Evolutionary conservation across 768 basidiomycete species (phyloP).

Genomic region (Termitomyces heimii): DNA sequence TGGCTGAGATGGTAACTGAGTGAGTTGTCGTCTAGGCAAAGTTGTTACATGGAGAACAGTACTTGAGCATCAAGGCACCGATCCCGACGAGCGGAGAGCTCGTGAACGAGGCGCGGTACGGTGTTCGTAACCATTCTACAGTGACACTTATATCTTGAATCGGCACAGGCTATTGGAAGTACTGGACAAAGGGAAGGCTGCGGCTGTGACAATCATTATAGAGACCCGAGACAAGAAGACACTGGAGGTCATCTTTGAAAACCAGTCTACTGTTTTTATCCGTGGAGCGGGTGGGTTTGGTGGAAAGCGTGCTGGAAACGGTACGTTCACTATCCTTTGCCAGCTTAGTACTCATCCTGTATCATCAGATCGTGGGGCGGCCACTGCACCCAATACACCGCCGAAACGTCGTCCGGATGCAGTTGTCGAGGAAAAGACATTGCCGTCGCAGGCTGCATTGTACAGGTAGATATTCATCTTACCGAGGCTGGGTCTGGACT

Average conservation of each 20-base stretch:
- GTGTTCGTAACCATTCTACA: slow-evolving; percentile 3
- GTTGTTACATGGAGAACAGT: slow-evolving; percentile 97
- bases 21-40: slow-evolving; percentile 56
- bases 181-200: slow-evolving; percentile 90
- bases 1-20: not conserved
- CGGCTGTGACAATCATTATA: slow-evolving; percentile 74
- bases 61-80: slow-evolving; percentile 77
- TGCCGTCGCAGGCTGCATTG: slow-evolving; percentile 75
- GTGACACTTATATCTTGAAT: not conserved
- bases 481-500: not conserved
- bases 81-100: slow-evolving; percentile 84
- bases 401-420: slow-evolving; percentile 85
- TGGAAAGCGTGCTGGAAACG: slow-evolving; percentile 78
- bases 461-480: slow-evolving; percentile 65
- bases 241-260: slow-evolving; percentile 84
- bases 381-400: slow-evolving; percentile 72
- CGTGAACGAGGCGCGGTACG: slow-evolving; percentile 65
- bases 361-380: slow-evolving; percentile 77
- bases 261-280: slow-evolving; percentile 86
- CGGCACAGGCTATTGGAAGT: slow-evolving; percentile 63
- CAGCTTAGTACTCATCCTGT: not conserved
- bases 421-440: slow-evolving; percentile 85
- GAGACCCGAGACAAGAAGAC: slow-evolving; percentile 76
- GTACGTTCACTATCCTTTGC: slow-evolving; percentile 28
- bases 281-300: slow-evolving; percentile 96